These are phyloP conservation scores for Globisporangium carolinianum DNA, from an alignment of 352 stramenopile genomes.

Conservation along the genomic window DNA sequence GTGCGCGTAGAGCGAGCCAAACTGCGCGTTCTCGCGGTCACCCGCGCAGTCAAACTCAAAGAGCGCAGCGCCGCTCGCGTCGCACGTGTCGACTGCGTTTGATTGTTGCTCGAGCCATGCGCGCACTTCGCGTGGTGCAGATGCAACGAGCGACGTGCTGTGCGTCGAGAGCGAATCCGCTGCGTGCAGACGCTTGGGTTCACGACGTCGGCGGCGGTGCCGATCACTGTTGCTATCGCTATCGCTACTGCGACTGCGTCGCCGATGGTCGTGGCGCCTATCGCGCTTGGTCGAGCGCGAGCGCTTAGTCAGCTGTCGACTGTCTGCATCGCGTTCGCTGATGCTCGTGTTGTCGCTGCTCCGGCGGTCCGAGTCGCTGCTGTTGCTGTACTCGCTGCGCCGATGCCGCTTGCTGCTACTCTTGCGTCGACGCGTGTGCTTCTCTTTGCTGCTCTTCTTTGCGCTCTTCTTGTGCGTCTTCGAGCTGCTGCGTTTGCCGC, in stretches of 20 bases:
- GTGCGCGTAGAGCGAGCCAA: conserved; percentile 53
- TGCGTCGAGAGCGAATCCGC: not conserved
- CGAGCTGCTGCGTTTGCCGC: not conserved
- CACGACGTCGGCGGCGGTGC: not conserved
- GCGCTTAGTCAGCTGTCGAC: not conserved
- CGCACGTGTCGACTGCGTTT: not conserved
- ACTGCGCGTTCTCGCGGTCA: conserved; percentile 66
- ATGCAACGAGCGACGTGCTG: not conserved
- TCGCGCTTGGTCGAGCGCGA: not conserved
- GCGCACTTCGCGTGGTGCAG: conserved; percentile 6
- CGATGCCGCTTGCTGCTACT: conserved; percentile 21
- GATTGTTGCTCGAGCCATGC: conserved; percentile 8
- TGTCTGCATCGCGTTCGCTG: not conserved
- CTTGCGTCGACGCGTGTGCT: conserved; percentile 21
- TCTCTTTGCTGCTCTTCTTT: conserved; percentile 38
- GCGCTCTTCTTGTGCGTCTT: not conserved
- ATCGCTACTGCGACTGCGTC: not conserved
- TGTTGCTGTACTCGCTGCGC: not conserved
- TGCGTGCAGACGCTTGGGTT: conserved; percentile 2
- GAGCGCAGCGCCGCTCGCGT: conserved; percentile 21
- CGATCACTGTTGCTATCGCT: conserved; percentile 4
- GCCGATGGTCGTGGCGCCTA: not conserved
- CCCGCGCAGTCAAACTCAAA: conserved; percentile 62
- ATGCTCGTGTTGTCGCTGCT: not conserved
- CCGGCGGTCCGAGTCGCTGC: not conserved